A percentile compares a stretch with the other conserved stretches of the same genome.
Evolutionary conservation across 2,329 filamentous ascomycete species (phyloP).

Genomic region (Cadophora sp.): DNA sequence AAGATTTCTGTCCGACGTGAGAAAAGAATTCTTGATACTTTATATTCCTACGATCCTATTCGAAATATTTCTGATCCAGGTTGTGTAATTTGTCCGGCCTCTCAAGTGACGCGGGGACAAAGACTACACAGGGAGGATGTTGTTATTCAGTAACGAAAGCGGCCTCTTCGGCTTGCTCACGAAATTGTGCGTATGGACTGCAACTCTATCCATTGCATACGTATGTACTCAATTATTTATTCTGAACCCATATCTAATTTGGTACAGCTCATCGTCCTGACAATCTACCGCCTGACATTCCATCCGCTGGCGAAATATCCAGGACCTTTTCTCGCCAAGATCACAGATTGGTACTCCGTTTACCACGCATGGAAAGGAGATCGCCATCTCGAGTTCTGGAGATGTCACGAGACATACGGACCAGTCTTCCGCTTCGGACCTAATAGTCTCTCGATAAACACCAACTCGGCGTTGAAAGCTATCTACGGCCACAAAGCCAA

Average conservation of each 20-base stretch:
- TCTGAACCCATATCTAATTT: neutral
- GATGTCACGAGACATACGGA: slow-evolving; percentile 75
- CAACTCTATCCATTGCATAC: neutral
- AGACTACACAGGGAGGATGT: neutral
- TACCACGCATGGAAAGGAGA: slow-evolving; percentile 80
- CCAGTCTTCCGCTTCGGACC: slow-evolving; percentile 79
- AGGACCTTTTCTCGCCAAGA: slow-evolving; percentile 66
- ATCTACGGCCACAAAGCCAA: slow-evolving; percentile 71
- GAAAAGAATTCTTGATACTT: neutral
- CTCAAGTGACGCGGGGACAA: neutral
- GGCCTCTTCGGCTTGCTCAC: neutral
- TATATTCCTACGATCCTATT: neutral
- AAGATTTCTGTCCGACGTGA: neutral
- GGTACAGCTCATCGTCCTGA: slow-evolving; percentile 20
- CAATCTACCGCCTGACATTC: slow-evolving; percentile 64
- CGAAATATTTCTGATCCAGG: neutral
- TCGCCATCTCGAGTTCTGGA: slow-evolving; percentile 75
- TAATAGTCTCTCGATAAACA: slow-evolving; percentile 80
- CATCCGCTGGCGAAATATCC: slow-evolving; percentile 71
- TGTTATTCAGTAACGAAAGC: slow-evolving; percentile 15
- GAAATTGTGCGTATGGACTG: neutral
- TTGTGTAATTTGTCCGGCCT: neutral
- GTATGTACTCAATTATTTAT: neutral
- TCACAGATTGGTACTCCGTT: slow-evolving; percentile 69
- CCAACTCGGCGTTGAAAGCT: slow-evolving; percentile 68